Base-by-base conservation (phyloP, 1,284 basidiomycete genomes). In the Papiliotrema flavescens region DNA sequence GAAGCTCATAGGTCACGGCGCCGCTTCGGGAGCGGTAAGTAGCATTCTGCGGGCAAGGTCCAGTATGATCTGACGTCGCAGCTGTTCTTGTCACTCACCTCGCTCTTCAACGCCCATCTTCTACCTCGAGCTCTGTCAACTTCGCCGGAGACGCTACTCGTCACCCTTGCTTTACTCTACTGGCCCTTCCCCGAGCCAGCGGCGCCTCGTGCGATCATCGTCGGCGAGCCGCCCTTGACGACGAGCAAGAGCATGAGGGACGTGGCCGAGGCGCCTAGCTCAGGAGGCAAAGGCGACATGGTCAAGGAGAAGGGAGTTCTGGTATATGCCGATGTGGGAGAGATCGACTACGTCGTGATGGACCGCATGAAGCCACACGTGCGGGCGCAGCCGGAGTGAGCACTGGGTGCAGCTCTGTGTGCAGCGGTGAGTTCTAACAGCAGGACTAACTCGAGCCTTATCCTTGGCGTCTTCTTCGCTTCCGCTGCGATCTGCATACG, bases 41-140 rank as follows among this genome's bases (percentile, higher is more conserved):
- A 15, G 2, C 15, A 6, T 19, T 37, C 47, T 2, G 5, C 23
- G 44, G 26, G 19, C 41, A 34, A 37, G 51, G 40, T 35, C 14
- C 2, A 41, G 24, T 20, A 8, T 22, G n/a, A 44, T 6, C 49
- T 50, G 42, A 49, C 14, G 42, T 9, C 35, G 15, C 65, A 96
- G 93, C 77, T 88, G 20, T 80, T 94, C 55, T 76, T 95, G 35
- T 95, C 91, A 9, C 71, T 93, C 40, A 84, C 86, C 0, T 95
- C 90, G 0, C 83, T 95, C 63, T 98, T 97, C 78, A 83, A 95
- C 69, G 84, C 84, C 0, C 81, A 95, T 51, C 84, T 90, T 1
- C 80, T 96, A 13, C 88, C 91, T 4, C 83, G 96, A 20, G 90
- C 93, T 0, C 80, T 98, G 37, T 95, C 92, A 15, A 99, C 98